phyloP scores from a whole-genome alignment of 495 filamentous ascomycete species.

The Xeromyces bisporus region DNA sequence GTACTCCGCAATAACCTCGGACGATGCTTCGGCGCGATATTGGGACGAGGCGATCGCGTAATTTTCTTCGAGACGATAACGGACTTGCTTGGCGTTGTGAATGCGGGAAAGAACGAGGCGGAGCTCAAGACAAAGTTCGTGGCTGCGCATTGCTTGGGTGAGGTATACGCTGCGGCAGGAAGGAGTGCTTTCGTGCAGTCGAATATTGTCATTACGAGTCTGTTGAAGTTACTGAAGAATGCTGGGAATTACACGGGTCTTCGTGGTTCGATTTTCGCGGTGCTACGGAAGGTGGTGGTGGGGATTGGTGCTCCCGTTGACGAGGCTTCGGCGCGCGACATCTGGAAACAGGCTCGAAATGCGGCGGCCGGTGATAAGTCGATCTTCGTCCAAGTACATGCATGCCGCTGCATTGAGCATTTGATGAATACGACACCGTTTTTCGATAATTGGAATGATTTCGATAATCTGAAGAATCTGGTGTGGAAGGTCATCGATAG shows the following conservation, averaged over 20 bases:
- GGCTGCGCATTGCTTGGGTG: conserved; percentile 74
- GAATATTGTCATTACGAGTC: conserved; percentile 47
- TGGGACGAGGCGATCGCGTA: conserved; percentile 78
- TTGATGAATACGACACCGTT: conserved; percentile 53
- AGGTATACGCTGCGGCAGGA: conserved; percentile 74
- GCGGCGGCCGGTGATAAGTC: conserved; percentile 67
- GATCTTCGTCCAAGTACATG: conserved; percentile 59
- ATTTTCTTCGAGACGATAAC: conserved; percentile 87
- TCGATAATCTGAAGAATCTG: conserved; percentile 62
- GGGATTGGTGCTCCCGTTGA: conserved; percentile 65
- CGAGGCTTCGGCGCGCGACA: conserved; percentile 68
- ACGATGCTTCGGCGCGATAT: conserved; percentile 64
- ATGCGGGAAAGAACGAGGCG: conserved; percentile 62
- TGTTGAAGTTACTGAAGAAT: conserved; percentile 66
- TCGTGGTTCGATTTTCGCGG: conserved; percentile 64
- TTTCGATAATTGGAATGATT: conserved; percentile 84
- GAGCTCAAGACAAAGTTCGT: conserved; percentile 68
- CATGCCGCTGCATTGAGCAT: conserved; percentile 64
- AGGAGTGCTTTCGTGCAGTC: conserved; percentile 85
- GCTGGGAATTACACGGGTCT: conserved; percentile 67
- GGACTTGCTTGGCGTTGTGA: conserved; percentile 61
- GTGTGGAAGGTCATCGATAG: conserved; percentile 80
- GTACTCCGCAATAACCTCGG: conserved; percentile 81
- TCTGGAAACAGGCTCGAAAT: conserved; percentile 82
- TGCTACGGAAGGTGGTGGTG: conserved; percentile 56